Conservation (phyloP, 805 yeast species). For the Yamadazyma phyllophila region DNA sequence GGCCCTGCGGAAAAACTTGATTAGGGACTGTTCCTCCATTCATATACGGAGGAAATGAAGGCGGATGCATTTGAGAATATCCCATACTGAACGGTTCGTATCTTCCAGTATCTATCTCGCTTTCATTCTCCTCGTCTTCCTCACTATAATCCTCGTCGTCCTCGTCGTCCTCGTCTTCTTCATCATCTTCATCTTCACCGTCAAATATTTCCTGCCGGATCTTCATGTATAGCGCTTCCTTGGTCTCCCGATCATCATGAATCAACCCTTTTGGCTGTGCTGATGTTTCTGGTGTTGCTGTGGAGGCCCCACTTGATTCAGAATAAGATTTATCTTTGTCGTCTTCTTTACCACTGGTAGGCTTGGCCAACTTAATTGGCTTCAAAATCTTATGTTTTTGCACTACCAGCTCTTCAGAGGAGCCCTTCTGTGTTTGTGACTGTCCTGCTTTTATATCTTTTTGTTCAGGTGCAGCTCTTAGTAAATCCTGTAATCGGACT, state of each 20-base stretch:
- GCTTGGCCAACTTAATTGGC: neutral
- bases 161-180: slow-evolving; percentile 9
- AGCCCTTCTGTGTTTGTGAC: neutral
- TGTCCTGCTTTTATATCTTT: neutral
- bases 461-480: neutral
- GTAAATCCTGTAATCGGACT: neutral
- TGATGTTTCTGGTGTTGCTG: neutral
- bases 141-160: slow-evolving; percentile 2
- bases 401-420: neutral
- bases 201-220: slow-evolving; percentile 39
- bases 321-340: neutral
- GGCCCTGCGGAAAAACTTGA: too few relatives aligned
- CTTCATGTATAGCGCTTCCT: slow-evolving; percentile 37
- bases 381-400: neutral
- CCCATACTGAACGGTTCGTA: neutral
- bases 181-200: slow-evolving; percentile 15
- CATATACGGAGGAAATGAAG: neutral
- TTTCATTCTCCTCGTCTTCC: neutral
- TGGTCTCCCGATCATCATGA: slow-evolving; percentile 25
- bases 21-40: too few relatives aligned
- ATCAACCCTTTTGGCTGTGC: neutral
- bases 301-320: neutral
- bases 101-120: neutral
- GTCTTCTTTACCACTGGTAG: neutral
- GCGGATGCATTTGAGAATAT: neutral